phyloP scores from a whole-genome alignment of 139 green algal genomes.

The Microglena sp. region DNA sequence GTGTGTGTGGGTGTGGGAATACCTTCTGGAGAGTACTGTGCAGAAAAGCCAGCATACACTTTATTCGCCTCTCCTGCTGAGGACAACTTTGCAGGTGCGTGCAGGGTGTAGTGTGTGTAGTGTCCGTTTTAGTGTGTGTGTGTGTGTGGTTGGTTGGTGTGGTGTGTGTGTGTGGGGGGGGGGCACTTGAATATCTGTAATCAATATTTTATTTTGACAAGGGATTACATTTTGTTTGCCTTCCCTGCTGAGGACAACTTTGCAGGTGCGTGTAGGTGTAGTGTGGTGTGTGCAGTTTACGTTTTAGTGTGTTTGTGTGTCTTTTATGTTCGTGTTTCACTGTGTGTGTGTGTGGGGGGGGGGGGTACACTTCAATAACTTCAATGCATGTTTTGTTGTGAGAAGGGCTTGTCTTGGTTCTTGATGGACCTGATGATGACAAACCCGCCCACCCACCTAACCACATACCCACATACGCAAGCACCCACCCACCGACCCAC shows the following conservation, averaged over 20 bases:
- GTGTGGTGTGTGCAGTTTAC: background rate
- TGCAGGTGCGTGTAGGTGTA: background rate
- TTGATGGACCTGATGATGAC: background rate
- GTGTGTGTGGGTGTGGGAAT: no score
- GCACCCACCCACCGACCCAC: background rate
- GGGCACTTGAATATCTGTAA: no score
- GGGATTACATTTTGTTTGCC: background rate
- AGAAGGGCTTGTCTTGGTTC: background rate
- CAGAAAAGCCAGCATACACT: background rate
- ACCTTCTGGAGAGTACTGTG: no score
- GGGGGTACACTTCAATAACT: background rate
- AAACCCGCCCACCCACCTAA: background rate
- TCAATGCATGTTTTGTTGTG: background rate
- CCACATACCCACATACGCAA: background rate
- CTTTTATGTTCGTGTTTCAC: background rate
- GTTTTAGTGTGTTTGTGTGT: background rate
- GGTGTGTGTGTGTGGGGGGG: background rate
- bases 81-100: background rate
- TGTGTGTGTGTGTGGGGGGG: background rate
- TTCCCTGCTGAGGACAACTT: background rate
- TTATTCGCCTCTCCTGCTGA: background rate
- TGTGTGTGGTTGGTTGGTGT: background rate
- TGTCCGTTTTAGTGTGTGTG: background rate
- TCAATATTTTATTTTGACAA: no score
- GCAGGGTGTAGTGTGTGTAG: background rate